Conservation (phyloP, 352 stramenopile species). For the Phytophthora meadii region DNA sequence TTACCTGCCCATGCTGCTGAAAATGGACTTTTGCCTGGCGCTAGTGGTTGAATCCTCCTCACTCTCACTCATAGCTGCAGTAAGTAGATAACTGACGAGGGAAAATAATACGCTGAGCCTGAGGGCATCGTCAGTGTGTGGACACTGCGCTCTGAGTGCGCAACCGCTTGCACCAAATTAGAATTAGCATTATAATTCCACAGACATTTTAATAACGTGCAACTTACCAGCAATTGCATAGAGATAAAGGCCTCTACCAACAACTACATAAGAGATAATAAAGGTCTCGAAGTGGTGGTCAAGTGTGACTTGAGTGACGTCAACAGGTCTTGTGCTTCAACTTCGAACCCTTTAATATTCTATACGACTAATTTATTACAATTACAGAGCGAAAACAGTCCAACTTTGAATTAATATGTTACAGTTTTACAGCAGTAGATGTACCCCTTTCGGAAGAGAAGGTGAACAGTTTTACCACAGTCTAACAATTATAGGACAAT, state of each 20-base stretch:
- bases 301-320: too few species aligned
- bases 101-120: conserved; percentile 20
- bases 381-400: neutral
- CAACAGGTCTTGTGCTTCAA: conserved; percentile 6
- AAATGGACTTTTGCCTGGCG: conserved; percentile 54
- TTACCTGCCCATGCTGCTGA: conserved; percentile 52
- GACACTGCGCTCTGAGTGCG: conserved; percentile 1
- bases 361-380: neutral
- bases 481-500: conserved; percentile 6
- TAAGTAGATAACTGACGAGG: neutral
- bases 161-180: conserved; percentile 30
- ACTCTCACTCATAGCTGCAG: conserved; percentile 44
- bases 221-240: too few species aligned
- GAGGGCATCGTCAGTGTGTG: conserved; percentile 14
- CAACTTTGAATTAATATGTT: neutral
- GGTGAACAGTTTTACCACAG: conserved; percentile 1
- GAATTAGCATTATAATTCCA: neutral
- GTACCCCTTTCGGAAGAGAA: conserved; percentile 16
- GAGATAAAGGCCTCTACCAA: too few species aligned
- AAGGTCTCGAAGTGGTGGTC: too few species aligned
- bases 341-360: neutral
- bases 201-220: too few species aligned
- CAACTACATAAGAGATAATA: too few species aligned
- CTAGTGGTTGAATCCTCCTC: conserved; percentile 44
- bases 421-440: neutral